Evolutionary conservation across 1,284 basidiomycete species (phyloP).

Genomic region (Pseudozyma thailandica): DNA sequence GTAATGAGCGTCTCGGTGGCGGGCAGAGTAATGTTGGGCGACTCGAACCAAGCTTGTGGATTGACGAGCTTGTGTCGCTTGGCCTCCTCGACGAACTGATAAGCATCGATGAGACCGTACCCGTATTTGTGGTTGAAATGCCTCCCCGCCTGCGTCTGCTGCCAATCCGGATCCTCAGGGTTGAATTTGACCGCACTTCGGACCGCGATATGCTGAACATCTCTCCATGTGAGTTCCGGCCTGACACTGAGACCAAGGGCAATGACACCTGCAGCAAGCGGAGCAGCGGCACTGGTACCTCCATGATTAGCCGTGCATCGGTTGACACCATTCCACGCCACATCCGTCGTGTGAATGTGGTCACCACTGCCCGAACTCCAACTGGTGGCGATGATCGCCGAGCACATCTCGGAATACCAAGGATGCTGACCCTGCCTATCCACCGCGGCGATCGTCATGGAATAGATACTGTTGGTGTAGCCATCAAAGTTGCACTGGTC

Average conservation of each 20-base stretch:
- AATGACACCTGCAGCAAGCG: constrained; percentile 75
- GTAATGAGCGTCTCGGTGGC: constrained; percentile 71
- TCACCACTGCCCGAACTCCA: constrained; percentile 96
- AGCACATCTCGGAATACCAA: constrained; percentile 95
- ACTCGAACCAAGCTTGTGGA: constrained; percentile 82
- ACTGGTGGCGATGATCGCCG: constrained; percentile 94
- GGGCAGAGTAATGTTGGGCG: constrained; percentile 47
- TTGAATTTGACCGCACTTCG: constrained; percentile 83
- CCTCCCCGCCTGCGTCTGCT: constrained; percentile 80
- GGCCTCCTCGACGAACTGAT: constrained; percentile 82
- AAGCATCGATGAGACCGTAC: constrained; percentile 88
- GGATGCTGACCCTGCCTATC: constrained; percentile 93
- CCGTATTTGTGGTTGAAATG: constrained; percentile 97
- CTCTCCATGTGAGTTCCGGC: constrained; percentile 95
- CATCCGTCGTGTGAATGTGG: constrained; percentile 84
- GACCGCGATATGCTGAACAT: constrained; percentile 91
- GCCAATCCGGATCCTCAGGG: constrained; percentile 93
- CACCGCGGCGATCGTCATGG: constrained; percentile 91
- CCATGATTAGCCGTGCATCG: constrained; percentile 87
- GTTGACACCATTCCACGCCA: constrained; percentile 75
- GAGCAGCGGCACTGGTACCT: constrained; percentile 96
- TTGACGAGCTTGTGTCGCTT: constrained; percentile 87
- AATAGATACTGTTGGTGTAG: constrained; percentile 98
- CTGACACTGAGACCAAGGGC: constrained; percentile 63
- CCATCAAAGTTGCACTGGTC: constrained; percentile 99